These are phyloP conservation scores for Sarcodon sp. DNA, from an alignment of 768 basidiomycete species.

Conservation along the genomic window DNA sequence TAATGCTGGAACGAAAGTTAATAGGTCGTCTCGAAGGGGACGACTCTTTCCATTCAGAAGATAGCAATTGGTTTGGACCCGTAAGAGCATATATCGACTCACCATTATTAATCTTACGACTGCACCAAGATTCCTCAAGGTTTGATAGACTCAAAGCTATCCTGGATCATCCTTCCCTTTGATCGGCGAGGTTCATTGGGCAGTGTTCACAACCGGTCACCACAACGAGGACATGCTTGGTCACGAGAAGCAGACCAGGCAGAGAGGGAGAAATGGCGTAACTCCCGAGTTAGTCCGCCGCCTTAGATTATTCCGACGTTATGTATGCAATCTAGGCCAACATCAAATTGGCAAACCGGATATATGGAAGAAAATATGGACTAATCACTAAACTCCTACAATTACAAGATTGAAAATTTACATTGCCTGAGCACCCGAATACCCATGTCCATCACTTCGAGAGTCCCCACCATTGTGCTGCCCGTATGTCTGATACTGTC, in stretches of 20 bases:
- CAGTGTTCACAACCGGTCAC: constrained; percentile 4
- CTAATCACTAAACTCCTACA: no score
- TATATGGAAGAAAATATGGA: no score
- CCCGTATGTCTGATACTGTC: background rate
- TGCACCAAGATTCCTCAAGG: constrained; percentile 12
- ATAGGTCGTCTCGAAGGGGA: constrained; percentile 31
- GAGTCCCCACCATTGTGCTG: background rate
- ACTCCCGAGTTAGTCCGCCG: constrained; percentile 19
- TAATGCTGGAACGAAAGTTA: background rate
- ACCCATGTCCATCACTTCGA: background rate
- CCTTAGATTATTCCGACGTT: no score
- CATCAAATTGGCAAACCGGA: no score
- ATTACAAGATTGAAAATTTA: no score
- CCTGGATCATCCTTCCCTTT: constrained; percentile 17
- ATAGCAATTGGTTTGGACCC: constrained; percentile 65
- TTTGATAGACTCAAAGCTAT: constrained; percentile 15
- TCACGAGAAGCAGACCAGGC: constrained; percentile 21
- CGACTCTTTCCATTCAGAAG: constrained; percentile 51
- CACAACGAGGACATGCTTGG: constrained; percentile 13
- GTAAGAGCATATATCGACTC: constrained; percentile 22
- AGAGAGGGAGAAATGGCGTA: constrained; percentile 25
- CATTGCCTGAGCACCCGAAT: no score
- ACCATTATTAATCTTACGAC: background rate
- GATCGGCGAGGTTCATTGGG: constrained; percentile 14
- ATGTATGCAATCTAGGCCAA: no score